Evolutionary conservation across 2,329 filamentous ascomycete species (phyloP).

Genomic region (Pleoardoris graminearum): DNA sequence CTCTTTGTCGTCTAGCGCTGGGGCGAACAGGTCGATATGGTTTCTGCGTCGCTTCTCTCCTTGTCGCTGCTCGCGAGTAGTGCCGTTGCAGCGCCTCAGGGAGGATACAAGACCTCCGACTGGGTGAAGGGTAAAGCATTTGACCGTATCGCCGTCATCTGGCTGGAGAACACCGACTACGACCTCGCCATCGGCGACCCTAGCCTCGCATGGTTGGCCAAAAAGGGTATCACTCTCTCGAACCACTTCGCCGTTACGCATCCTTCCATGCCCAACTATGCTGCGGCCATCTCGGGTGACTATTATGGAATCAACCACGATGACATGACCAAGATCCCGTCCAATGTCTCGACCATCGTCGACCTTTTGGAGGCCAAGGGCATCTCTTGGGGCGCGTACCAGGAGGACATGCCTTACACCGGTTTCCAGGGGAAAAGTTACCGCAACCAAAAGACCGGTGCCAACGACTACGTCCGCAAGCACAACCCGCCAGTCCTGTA

Average conservation of each 20-base stretch:
- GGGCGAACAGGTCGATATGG: background rate
- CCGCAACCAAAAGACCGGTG: conserved; percentile 66
- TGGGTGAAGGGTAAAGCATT: conserved; percentile 72
- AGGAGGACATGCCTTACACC: conserved; percentile 75
- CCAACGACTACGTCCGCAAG: conserved; percentile 81
- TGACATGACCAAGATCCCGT: conserved; percentile 56
- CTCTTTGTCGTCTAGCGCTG: background rate
- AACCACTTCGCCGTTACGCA: conserved; percentile 65
- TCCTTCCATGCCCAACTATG: conserved; percentile 75
- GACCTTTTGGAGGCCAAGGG: conserved; percentile 50
- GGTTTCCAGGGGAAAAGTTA: conserved; percentile 66
- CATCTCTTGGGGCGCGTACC: conserved; percentile 63
- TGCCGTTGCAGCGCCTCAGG: background rate
- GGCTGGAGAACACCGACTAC: conserved; percentile 76
- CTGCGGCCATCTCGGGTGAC: conserved; percentile 68
- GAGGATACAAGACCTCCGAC: conserved; percentile 47
- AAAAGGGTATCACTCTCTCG: conserved; percentile 64
- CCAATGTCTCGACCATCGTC: conserved; percentile 46
- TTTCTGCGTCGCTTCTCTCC: conserved; percentile 14
- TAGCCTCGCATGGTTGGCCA: conserved; percentile 61
- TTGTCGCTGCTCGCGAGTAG: conserved; percentile 13
- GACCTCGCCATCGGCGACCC: conserved; percentile 66
- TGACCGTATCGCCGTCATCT: conserved; percentile 72
- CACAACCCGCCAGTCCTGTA: conserved; percentile 72
- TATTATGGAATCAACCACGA: conserved; percentile 75